A percentile compares a stretch with the other conserved stretches of the same genome.
phyloP scores from a whole-genome alignment of 257 asterid genomes.

The Orobanche coerulescens region DNA sequence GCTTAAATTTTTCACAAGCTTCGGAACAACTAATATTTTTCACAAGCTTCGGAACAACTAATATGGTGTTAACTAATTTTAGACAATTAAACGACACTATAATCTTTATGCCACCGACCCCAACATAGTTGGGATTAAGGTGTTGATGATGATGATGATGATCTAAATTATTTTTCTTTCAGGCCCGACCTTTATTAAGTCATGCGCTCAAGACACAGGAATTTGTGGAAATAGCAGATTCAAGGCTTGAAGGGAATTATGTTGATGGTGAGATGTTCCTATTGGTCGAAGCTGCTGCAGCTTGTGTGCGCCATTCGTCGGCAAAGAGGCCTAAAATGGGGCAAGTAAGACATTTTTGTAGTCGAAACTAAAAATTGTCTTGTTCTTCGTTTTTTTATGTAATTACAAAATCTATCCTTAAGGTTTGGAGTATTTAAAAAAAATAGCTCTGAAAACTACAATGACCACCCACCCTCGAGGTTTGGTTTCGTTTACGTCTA shows the following conservation, averaged over 20 bases:
- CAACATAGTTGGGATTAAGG: too few species aligned
- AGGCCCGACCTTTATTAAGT: slow-evolving; percentile 86
- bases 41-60: too few species aligned
- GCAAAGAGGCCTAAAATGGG: slow-evolving; percentile 87
- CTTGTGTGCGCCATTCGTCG: slow-evolving; percentile 89
- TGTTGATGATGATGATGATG: too few species aligned
- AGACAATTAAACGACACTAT: too few species aligned
- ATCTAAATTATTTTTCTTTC: slow-evolving; percentile 21
- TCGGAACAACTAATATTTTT: too few species aligned
- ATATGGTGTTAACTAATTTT: too few species aligned
- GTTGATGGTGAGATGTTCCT: slow-evolving; percentile 55
- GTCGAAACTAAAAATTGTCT: background rate
- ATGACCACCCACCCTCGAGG: background rate
- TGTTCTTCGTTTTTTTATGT: background rate
- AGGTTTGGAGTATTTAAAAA: too few species aligned
- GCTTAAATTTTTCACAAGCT: too few species aligned
- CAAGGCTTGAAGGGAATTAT: slow-evolving; percentile 58
- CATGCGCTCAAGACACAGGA: slow-evolving; percentile 60
- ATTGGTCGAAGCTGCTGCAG: slow-evolving; percentile 83
- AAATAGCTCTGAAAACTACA: too few species aligned
- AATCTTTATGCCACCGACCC: too few species aligned
- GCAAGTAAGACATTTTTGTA: slow-evolving; percentile 43
- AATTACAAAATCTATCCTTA: background rate
- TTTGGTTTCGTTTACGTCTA: background rate
- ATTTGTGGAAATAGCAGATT: slow-evolving; percentile 57